phyloP scores from a whole-genome alignment of 129 eudicot species.

The Chrysanthemum lavandulifolium region DNA sequence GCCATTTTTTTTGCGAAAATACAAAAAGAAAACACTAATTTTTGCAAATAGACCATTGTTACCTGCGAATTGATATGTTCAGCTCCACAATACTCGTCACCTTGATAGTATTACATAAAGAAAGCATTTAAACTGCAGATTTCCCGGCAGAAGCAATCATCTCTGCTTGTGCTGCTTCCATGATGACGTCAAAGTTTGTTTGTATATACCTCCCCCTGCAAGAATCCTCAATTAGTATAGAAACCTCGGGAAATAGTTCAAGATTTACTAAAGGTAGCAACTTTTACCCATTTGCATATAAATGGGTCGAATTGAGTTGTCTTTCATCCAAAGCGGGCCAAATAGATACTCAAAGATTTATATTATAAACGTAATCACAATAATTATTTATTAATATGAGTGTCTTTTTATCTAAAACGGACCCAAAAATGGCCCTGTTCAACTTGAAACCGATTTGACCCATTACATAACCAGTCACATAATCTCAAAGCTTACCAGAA shows the following conservation, averaged over 20 bases:
- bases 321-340: neutral
- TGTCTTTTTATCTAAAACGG: neutral
- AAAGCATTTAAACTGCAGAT: slow-evolving; percentile 34
- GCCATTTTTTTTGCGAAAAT: neutral
- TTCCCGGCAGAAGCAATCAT: slow-evolving; percentile 65
- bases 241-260: neutral
- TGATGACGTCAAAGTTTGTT: slow-evolving; percentile 63
- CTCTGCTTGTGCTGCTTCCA: slow-evolving; percentile 95
- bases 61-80: slow-evolving; percentile 1
- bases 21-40: neutral
- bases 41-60: neutral
- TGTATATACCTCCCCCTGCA: slow-evolving; percentile 88
- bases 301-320: neutral
- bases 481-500: slow-evolving; percentile 60
- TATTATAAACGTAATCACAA: neutral
- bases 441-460: neutral
- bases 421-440: neutral
- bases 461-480: neutral
- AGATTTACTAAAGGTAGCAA: neutral
- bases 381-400: neutral
- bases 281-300: slow-evolving; percentile 1
- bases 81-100: neutral
- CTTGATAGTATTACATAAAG: slow-evolving; percentile 18
- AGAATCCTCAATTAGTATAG: slow-evolving; percentile 18
- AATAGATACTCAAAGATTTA: neutral